Evolutionary conservation across 331 rosid genomes (phyloP), one percentile per base, ranked within the genome.

Genomic region (Quercus tomentella): DNA sequence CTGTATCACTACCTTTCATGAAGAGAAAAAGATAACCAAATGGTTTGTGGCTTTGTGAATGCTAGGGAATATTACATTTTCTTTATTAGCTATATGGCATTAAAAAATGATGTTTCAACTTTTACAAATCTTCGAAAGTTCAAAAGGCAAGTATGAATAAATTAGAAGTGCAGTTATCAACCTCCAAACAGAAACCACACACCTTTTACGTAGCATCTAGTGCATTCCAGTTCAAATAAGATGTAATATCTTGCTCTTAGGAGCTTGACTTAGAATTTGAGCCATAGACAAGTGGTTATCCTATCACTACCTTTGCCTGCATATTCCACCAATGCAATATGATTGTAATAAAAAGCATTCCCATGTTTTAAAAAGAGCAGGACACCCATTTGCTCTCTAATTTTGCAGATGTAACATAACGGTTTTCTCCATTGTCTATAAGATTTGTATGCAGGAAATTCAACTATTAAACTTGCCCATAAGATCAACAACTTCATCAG

Each of bases 101-200:
- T 63, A 26, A 21, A 37, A 81, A 76, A 57, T 2, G 43, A 60
- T 20, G 17, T 35, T 55, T 8, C 33, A 33, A 52, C 80, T 84
- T 84, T 75, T 54, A 58, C 72, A 68, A 28, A 57, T 56, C 69
- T 41, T 79, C 60, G 56, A 71, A 84, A 87, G 72, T 82, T 72
- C 74, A 25, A 61, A 77, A 84, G 72, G 83, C 65, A 25, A 43
- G 72, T 35, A 21, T 20, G 76, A 82, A 73, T 28, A 63, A 45
- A 51, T 21, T n/a, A 76, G 35, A 70, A 18, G 84, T 60, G 45
- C 55, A 65, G 61, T 72, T 78, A 78, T 71, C 82, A 49, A 82
- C 17, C 35, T 49, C 75, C 31, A 62, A 61, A 12, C 20, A 25
- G 8, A 56, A 56, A 7, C 26, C 63, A 11, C 35, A 31, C 1